Conservation (phyloP, 768 basidiomycete species). For the Multifurca ochricompacta region DNA sequence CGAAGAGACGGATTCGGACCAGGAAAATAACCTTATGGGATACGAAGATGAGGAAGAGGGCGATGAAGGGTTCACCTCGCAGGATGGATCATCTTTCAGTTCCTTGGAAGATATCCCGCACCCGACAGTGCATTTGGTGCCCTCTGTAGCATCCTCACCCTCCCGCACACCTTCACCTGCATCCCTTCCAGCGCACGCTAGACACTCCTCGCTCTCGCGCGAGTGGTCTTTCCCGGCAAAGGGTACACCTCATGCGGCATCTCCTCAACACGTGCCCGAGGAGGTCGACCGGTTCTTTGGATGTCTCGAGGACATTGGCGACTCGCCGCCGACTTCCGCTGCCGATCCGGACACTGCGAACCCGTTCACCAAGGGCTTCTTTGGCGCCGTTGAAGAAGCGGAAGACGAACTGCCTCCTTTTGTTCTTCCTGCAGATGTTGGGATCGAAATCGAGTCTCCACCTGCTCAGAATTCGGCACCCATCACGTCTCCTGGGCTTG, state of each 20-base stretch:
- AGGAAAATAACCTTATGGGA: conserved; percentile 50
- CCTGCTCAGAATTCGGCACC: conserved; percentile 30
- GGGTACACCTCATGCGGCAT: conserved; percentile 15
- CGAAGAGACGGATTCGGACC: conserved; percentile 33
- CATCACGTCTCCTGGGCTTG: conserved; percentile 28
- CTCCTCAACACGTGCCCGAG: conserved; percentile 28
- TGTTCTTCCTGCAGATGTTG: conserved; percentile 39
- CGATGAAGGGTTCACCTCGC: conserved; percentile 45
- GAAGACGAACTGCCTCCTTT: conserved; percentile 47
- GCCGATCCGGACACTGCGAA: conserved; percentile 39
- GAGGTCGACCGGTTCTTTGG: conserved; percentile 75
- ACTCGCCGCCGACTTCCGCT: conserved; percentile 36
- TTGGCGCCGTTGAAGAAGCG: conserved; percentile 34
- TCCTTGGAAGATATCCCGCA: conserved; percentile 28
- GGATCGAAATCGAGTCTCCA: conserved; percentile 27
- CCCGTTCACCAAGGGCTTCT: conserved; percentile 48
- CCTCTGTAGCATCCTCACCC: conserved; percentile 29
- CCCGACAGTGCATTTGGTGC: conserved; percentile 26
- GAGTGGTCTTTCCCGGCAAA: conserved; percentile 52
- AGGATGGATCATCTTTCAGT: conserved; percentile 24
- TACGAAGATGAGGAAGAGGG: conserved; percentile 71
- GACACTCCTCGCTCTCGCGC: conserved; percentile 46
- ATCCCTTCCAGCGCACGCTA: conserved; percentile 25
- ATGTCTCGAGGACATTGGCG: conserved; percentile 48
- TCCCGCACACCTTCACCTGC: conserved; percentile 24